These are phyloP conservation scores for Suhomyces vadensis DNA, from an alignment of 805 yeast genomes.

Conservation along the genomic window DNA sequence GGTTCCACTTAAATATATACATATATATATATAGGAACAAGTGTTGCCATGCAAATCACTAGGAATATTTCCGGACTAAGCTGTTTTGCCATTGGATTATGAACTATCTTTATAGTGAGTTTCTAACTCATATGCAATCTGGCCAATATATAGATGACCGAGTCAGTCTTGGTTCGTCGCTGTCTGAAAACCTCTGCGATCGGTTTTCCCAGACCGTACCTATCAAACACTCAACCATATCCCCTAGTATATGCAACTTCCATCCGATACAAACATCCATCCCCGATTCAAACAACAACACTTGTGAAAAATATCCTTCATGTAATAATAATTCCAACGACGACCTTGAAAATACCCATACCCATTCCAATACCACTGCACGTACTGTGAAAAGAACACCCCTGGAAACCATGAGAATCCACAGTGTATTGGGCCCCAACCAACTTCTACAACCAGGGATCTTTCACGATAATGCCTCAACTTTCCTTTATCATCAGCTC, in stretches of 20 bases:
- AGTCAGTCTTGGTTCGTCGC: not conserved
- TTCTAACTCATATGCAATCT: conserved; percentile 24
- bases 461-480: not conserved
- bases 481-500: not conserved
- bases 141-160: conserved; percentile 16
- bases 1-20: not conserved
- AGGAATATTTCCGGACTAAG: no score
- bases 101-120: conserved; percentile 16
- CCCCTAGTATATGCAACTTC: no score
- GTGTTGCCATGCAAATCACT: not conserved
- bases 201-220: no score
- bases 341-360: not conserved
- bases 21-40: not conserved
- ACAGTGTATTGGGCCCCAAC: not conserved
- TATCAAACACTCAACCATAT: no score
- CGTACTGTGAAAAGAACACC: not conserved
- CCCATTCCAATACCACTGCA: not conserved
- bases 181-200: not conserved
- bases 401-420: not conserved
- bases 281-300: no score
- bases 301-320: no score
- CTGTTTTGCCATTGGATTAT: not conserved
- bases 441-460: not conserved
- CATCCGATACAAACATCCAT: no score
- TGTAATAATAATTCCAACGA: not conserved